phyloP scores from a whole-genome alignment of 1,284 basidiomycete species.

The Ustilago lituana region DNA sequence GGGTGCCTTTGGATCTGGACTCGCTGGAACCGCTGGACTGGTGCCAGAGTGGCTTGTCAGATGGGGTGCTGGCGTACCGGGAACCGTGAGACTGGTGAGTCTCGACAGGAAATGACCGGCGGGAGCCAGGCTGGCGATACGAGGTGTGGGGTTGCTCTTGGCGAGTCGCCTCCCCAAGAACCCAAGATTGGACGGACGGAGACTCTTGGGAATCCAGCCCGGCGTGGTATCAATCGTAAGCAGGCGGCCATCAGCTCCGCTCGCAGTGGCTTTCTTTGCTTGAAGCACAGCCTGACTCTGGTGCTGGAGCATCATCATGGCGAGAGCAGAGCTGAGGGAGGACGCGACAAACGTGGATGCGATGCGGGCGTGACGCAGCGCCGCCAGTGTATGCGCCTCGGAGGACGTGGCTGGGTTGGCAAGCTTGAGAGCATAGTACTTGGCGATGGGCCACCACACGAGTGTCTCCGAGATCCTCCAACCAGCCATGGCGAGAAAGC shows the following conservation, averaged over 20 bases:
- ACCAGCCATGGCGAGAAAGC: conserved; percentile 50
- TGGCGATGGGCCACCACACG: conserved; percentile 50
- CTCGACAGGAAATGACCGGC: conserved; percentile 56
- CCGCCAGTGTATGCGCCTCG: conserved; percentile 1
- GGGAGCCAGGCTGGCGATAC: conserved; percentile 55
- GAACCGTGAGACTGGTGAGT: conserved; percentile 51
- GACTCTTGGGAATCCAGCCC: conserved; percentile 33
- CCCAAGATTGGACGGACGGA: conserved; percentile 17
- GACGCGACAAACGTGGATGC: conserved; percentile 52
- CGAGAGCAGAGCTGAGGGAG: conserved; percentile 37
- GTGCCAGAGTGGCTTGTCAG: not conserved
- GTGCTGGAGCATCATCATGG: conserved; percentile 50
- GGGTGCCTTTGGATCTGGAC: conserved; percentile 13
- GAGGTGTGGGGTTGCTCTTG: conserved; percentile 2
- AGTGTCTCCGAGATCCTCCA: conserved; percentile 43
- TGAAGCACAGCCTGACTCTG: conserved; percentile 17
- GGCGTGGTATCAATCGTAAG: conserved; percentile 41
- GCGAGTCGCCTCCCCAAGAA: conserved; percentile 17
- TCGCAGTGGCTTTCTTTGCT: conserved; percentile 7
- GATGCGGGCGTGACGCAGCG: conserved; percentile 24
- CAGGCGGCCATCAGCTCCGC: not conserved
- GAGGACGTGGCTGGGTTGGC: conserved; percentile 12
- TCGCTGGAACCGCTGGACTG: conserved; percentile 6
- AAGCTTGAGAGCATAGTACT: conserved; percentile 44
- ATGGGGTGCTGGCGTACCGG: conserved; percentile 23